Evolutionary conservation across 345 rosid species (phyloP), one percentile per base, ranked within the genome.

Genomic region (Schrenkiella parvula): DNA sequence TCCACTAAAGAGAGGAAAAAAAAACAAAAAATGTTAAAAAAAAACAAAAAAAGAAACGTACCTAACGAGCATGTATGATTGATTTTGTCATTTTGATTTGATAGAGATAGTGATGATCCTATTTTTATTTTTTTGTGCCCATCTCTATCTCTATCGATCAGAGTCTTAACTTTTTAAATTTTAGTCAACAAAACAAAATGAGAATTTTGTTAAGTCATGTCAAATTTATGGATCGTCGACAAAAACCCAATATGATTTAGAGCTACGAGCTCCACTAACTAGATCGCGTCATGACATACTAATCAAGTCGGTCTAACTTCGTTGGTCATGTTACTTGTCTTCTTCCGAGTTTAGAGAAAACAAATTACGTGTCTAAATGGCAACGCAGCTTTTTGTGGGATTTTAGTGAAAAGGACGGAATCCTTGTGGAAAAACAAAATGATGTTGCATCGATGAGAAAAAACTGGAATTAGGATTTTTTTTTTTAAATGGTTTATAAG

Each of bases 51-150:
- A 51, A 61, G 57, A 68, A 60, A 75, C 64, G 55, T 67, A 61
- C 57, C 74, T 42, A 67, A 75, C 74, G 15, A 68, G 41, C 39
- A 53, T 46, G 51, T 28, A 68, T 74, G 78, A 59, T 74, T 58
- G 79, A 19, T 60, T 51, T 59, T 41, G 64, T 67, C 73, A 42
- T n/a, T 23, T 42, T 42, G 57, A 66, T 67, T 37, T 59, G 78
- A 75, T 60, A 60, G 79, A 51, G 79, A 68, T 75, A 67, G 68
- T 68, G 64, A 12, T 67, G 68, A 68, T 75, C 54, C 55, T 18
- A 12, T 74, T 37, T 21, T 46, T 57, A 22, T 64, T 23, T 63
- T 42, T 34, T 58, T 46, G 29, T 50, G 50, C 23, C 78, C 38
- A 59, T 69, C 79, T 39, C 63, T 23, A 41, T 75, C 64, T 42